phyloP scores from a whole-genome alignment of 805 yeast species.

The Sugiyamaella mastotermitis region DNA sequence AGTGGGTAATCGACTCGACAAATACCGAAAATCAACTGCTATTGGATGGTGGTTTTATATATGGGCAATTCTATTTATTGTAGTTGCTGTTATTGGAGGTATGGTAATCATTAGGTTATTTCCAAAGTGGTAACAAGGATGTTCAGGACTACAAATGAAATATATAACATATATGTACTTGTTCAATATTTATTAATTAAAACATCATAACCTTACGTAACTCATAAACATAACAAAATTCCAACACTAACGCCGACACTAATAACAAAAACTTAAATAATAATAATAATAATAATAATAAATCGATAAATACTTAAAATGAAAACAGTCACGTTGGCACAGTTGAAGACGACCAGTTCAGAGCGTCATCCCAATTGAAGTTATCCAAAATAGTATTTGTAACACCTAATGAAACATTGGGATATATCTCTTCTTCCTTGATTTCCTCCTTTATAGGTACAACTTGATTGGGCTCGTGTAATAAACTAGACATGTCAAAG shows the following conservation, averaged over 20 bases:
- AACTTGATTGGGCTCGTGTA: too few relatives aligned
- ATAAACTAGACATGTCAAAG: too few relatives aligned
- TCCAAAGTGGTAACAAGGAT: slow-evolving; percentile 34
- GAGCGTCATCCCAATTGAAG: slow-evolving; percentile 10
- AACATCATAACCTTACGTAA: too few relatives aligned
- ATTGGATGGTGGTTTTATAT: slow-evolving; percentile 38
- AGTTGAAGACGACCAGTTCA: slow-evolving; percentile 4
- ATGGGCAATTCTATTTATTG: slow-evolving; percentile 30
- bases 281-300: neutral
- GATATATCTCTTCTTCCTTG: too few relatives aligned
- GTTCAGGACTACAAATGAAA: too few relatives aligned
- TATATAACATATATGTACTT: too few relatives aligned
- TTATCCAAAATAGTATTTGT: slow-evolving; percentile 4
- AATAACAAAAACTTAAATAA: too few relatives aligned
- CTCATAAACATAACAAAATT: too few relatives aligned
- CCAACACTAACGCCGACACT: too few relatives aligned
- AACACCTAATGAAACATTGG: too few relatives aligned
- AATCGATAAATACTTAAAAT: neutral
- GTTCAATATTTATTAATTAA: too few relatives aligned
- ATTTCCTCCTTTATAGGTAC: too few relatives aligned
- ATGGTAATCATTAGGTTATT: slow-evolving; percentile 32
- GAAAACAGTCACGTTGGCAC: neutral
- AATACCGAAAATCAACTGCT: slow-evolving; percentile 31
- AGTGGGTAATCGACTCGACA: slow-evolving; percentile 30
- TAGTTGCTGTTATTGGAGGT: slow-evolving; percentile 27